Evolutionary conservation across 2,329 filamentous ascomycete genomes (phyloP), one percentile per base, ranked within the genome.

Genomic region (Botryotinia narcissicola): DNA sequence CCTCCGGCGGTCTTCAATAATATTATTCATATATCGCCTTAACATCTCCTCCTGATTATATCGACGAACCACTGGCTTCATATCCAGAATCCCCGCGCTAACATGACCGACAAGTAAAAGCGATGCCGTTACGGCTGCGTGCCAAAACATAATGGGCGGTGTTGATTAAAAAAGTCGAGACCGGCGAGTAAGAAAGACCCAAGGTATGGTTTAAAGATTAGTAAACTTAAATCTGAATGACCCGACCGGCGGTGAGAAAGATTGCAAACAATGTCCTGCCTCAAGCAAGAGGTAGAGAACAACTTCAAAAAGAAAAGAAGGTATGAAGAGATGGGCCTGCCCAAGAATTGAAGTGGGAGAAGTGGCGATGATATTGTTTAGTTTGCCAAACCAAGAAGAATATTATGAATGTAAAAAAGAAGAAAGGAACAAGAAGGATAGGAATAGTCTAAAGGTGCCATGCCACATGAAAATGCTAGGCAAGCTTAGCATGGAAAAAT

Each of bases 11-110:
- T 69, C 48, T 64, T 81, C 80, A 37, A 80, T 77, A 29, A 80
- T 73, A 35, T 75, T 71, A 25, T 80, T 77, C 44, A 80, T 78
- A 70, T 80, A 80, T 78, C 80, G 78, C 63, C 77, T 77, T 74
- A 79, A 77, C 40, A 72, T 72, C 60, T 77, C 74, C 72, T 81
- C 79, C 67, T 40, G 70, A 42, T 73, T 63, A 60, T 73, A 67
- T 51, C 71, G 66, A 37, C 51, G 63, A 70, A 61, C 63, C 42
- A 70, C 40, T 14, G 29, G n/a, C 29, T 29, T 61, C 51, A 61
- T 48, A 42, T 71, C 72, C 72, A 78, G 63, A 73, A 75, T 37
- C 76, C 73, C 71, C 77, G 78, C 78, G 69, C 78, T 76, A 57
- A 79, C 80, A 76, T 77, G 75, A 59, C 79, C 76, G 37, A 74